phyloP scores from a whole-genome alignment of 2,329 filamentous ascomycete species.

The Aureobasidium pullulans region DNA sequence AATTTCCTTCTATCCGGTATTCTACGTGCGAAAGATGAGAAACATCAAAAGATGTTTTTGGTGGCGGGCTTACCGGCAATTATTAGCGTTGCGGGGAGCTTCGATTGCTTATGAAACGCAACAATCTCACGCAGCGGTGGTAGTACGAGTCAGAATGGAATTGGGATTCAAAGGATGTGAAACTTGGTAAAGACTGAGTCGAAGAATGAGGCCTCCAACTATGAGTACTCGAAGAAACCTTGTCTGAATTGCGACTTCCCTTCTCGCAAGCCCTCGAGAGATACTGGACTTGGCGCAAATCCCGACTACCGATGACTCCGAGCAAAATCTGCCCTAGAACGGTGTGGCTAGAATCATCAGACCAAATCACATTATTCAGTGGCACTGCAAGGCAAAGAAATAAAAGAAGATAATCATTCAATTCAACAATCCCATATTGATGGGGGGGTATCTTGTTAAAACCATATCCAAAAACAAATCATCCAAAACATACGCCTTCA shows the following conservation, averaged over 20 bases:
- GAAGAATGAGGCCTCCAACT: neutral
- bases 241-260: neutral
- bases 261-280: neutral
- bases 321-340: neutral
- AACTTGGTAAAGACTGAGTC: neutral
- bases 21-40: neutral
- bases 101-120: neutral
- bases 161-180: neutral
- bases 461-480: neutral
- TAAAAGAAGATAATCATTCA: neutral
- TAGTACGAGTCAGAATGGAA: neutral
- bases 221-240: neutral
- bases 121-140: neutral
- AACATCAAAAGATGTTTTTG: neutral
- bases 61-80: neutral
- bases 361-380: neutral
- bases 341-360: neutral
- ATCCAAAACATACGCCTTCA: neutral
- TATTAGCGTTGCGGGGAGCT: neutral
- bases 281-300: neutral
- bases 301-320: too few species aligned
- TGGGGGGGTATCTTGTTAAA: constrained; percentile 2
- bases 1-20: neutral
- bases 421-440: neutral
- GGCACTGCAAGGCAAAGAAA: neutral